Evolutionary conservation across 345 rosid genomes (phyloP), one percentile per base, ranked within the genome.

Genomic region (Gossypium sturtianum): DNA sequence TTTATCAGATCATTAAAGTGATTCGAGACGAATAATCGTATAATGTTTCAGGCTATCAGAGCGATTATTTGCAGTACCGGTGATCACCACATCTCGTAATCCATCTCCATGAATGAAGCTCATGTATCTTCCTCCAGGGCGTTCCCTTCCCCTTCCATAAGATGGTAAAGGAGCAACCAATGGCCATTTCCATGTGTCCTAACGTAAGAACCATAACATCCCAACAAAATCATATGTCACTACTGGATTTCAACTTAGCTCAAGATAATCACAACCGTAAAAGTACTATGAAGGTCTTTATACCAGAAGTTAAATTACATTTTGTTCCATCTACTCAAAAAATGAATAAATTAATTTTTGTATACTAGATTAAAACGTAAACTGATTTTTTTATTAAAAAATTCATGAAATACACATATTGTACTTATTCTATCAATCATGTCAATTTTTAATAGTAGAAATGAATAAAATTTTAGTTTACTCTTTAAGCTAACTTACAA

Each of bases 131-230:
- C 86, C 90, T 19, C 98, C 98, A 27, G 87, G 95, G 41, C 78
- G 89, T 82, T 94, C 98, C 80, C 97, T 89, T 57, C 98, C 98
- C 83, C 98, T 89, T 79, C 98, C 98, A 85, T 94, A 92, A 74
- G 97, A 94, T 22, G 97, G 97, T 80, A 94, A 81, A 57, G 97
- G 93, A 59, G 85, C 90, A 83, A 92, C 77, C 73, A 94, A 77
- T 64, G 97, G 98, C 98, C 98, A 94, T 44, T 84, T 87, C 72
- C 65, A 10, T 34, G 95, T 86, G 75, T 94, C 85, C 98, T 94
- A 84, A 75, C 83, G 70, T 27, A 41, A 17, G 45, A 54, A 60
- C 51, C 4, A 34, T 34, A 34, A 5, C 1, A 34, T 34, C 49
- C 29, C 69, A 17, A 23, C 19, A 66, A 27, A 27, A 66, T 22